These are phyloP conservation scores for Leptodermis oblonga DNA, from an alignment of 257 asterid genomes.

Conservation along the genomic window DNA sequence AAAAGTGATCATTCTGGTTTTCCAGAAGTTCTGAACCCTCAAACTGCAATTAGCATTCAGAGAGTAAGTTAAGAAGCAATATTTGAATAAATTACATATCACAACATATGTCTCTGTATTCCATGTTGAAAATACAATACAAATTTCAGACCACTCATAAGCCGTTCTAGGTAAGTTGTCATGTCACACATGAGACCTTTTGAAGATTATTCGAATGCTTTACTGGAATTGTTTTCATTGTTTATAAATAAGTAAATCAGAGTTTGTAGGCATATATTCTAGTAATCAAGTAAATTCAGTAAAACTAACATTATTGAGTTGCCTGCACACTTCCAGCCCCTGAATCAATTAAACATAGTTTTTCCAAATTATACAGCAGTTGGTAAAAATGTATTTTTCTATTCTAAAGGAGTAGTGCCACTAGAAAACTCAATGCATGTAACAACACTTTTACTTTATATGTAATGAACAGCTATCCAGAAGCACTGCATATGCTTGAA, in stretches of 20 bases:
- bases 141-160: too few species aligned
- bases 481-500: background rate
- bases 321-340: background rate
- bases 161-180: background rate
- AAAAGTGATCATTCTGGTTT: slow-evolving; percentile 67
- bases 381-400: background rate
- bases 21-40: slow-evolving; percentile 70
- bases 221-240: background rate
- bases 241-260: background rate
- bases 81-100: background rate
- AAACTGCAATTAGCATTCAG: slow-evolving; percentile 43
- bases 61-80: slow-evolving; percentile 6
- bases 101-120: background rate
- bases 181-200: background rate
- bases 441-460: background rate
- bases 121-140: background rate
- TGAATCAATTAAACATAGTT: background rate
- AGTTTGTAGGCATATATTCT: background rate
- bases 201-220: background rate
- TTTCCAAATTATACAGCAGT: background rate
- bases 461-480: too few species aligned
- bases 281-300: background rate
- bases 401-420: background rate
- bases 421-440: background rate
- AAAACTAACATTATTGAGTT: background rate